These are phyloP conservation scores for Tanacetum coccineum DNA, from an alignment of 129 eudicot species.

Conservation along the genomic window DNA sequence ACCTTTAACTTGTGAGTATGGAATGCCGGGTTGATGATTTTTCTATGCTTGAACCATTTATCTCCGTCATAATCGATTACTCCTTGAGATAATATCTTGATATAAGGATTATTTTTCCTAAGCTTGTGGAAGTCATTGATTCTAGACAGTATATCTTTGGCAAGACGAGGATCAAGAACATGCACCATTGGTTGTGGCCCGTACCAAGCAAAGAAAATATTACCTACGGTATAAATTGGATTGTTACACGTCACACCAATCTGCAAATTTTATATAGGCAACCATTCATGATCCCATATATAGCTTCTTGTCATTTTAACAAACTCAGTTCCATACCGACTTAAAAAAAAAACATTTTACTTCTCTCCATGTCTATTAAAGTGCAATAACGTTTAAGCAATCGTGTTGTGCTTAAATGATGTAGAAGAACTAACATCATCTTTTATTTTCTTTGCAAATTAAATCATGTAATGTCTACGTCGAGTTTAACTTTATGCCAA, in stretches of 20 bases:
- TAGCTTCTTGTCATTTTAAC: no score
- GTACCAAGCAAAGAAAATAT: slow-evolving; percentile 25
- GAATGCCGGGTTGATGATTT: slow-evolving; percentile 38
- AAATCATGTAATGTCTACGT: no score
- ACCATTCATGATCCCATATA: not conserved
- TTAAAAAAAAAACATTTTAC: no score
- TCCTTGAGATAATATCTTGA: slow-evolving; percentile 30
- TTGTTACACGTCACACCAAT: not conserved
- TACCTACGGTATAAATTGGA: not conserved
- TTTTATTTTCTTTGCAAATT: no score
- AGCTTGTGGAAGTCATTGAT: slow-evolving; percentile 30
- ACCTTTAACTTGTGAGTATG: slow-evolving; percentile 33
- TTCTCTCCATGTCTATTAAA: no score
- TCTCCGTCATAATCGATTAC: slow-evolving; percentile 29
- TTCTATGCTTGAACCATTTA: slow-evolving; percentile 35
- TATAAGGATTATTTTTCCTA: slow-evolving; percentile 26
- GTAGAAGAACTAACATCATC: no score
- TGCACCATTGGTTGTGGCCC: slow-evolving; percentile 37
- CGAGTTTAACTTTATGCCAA: no score
- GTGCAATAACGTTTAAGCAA: no score
- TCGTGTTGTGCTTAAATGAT: no score
- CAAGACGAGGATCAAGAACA: slow-evolving; percentile 31
- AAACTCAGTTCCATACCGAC: no score
- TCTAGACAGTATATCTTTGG: slow-evolving; percentile 24
- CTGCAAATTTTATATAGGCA: not conserved